Conservation (phyloP, 1,139 yeast genomes). For the Pichia sp. region DNA sequence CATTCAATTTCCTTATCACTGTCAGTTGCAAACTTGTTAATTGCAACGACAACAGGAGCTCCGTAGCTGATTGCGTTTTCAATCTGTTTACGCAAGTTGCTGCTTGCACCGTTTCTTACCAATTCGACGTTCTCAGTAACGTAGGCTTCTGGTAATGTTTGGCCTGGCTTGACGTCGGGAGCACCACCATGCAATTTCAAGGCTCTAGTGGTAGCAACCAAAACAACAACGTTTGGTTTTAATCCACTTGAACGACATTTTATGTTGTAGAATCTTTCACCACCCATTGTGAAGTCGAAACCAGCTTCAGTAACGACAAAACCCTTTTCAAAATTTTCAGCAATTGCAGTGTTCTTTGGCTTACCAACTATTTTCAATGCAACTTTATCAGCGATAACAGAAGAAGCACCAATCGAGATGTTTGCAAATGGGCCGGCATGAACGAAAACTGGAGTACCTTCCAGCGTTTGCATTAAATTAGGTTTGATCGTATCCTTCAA, state of each 20-base stretch:
- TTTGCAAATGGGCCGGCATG: slow-evolving; percentile 89
- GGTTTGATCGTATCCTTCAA: slow-evolving; percentile 81
- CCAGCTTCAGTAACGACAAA: slow-evolving; percentile 84
- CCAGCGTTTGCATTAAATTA: slow-evolving; percentile 78
- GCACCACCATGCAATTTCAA: slow-evolving; percentile 82
- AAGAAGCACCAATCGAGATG: slow-evolving; percentile 80
- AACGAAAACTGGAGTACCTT: slow-evolving; percentile 80
- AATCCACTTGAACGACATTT: slow-evolving; percentile 74
- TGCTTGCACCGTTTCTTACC: slow-evolving; percentile 59
- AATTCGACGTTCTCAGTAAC: slow-evolving; percentile 61
- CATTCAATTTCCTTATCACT: slow-evolving; percentile 61
- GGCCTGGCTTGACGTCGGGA: slow-evolving; percentile 80
- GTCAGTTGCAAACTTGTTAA: slow-evolving; percentile 71
- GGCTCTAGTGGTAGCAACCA: slow-evolving; percentile 78
- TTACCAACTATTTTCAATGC: slow-evolving; percentile 62
- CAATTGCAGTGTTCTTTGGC: slow-evolving; percentile 33
- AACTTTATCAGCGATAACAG: slow-evolving; percentile 71
- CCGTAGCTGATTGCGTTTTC: slow-evolving; percentile 66
- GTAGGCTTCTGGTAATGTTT: slow-evolving; percentile 64
- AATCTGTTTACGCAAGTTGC: slow-evolving; percentile 69
- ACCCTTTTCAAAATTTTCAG: slow-evolving; percentile 39
- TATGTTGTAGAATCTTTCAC: slow-evolving; percentile 77
- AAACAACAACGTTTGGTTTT: slow-evolving; percentile 67
- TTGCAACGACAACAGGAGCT: slow-evolving; percentile 75
- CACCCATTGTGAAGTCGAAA: slow-evolving; percentile 85